Base-by-base conservation (phyloP, 495 filamentous ascomycete species). In the Penicillium psychrofluorescens region DNA sequence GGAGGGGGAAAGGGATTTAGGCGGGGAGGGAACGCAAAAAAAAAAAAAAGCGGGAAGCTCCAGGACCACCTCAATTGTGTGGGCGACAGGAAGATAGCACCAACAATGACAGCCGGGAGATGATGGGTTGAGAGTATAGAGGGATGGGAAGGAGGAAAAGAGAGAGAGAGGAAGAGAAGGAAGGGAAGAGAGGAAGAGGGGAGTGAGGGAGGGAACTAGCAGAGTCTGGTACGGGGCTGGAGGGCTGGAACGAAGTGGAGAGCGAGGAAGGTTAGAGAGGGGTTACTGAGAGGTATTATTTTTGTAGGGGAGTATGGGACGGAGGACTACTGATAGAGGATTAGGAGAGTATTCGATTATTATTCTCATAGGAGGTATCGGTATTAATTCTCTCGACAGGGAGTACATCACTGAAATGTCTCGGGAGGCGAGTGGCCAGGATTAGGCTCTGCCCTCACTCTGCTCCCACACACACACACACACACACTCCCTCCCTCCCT, bases 241-340 rank as follows among this genome's bases (percentile, higher is more conserved):
- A 56, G 48, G 54, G 54, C 54, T 56, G 54, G 54, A 56, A 50
- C 50, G 43, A 54, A 56, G 50, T 56, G 50, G 54, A 54, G 54
- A 31, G 44, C 37, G 38, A 43, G 36, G 32, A 27, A 14, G 13
- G 11, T 16, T 35, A 39, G 41, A 39, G 41, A 45, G 44, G 40
- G 47, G 44, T 35, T 39, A 33, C 22, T 22, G 22, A 16, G 15
- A 16, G 15, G 15, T 16, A 22, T 22, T 3, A 22, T 22, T 22
- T 4, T 22, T 3, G 22, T 0, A 3, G 4, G 22, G 3, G 2
- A 22, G 22, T 2, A 22, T 3, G 4, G 22, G 16, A 4, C 16
- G 16, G 4, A 22, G 4, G 22, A 3, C 2, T 3, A 6, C 4
- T 22, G 0, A 4, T 3, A 22, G 22, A 22, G 22, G 2, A 22